These are phyloP conservation scores for Metschnikowia cerradonensis DNA, from an alignment of 805 yeast genomes.

Conservation along the genomic window DNA sequence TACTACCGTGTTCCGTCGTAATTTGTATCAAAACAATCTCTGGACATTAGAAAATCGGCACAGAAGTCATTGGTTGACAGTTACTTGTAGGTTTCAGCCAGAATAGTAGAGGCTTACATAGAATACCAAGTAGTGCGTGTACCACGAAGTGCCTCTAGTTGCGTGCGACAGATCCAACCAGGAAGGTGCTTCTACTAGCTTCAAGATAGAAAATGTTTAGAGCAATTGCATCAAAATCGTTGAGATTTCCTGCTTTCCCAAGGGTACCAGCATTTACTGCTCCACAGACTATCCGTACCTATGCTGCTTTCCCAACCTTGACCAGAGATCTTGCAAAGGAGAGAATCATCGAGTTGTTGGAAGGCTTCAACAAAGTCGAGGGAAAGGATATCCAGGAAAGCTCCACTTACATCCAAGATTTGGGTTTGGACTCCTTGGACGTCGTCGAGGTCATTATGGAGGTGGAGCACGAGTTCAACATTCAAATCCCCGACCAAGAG, in stretches of 20 bases:
- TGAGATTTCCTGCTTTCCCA: conserved; percentile 9
- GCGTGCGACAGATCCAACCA: background rate
- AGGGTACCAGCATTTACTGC: conserved; percentile 17
- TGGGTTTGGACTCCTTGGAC: conserved; percentile 46
- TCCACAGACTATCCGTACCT: conserved; percentile 27
- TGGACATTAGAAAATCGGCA: background rate
- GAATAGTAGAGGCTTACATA: background rate
- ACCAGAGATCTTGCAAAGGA: conserved; percentile 60
- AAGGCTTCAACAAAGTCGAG: conserved; percentile 58
- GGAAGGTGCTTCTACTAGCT: background rate
- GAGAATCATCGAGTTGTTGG: conserved; percentile 60
- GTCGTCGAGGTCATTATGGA: conserved; percentile 47
- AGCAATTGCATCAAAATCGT: conserved; percentile 24
- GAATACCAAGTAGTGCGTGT: conserved; percentile 1
- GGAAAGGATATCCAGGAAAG: conserved; percentile 36
- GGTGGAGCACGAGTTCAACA: conserved; percentile 45
- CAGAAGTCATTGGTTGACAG: background rate
- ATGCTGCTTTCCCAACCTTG: conserved; percentile 57
- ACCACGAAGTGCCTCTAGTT: background rate
- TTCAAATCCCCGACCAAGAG: conserved; percentile 45
- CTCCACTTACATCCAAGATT: conserved; percentile 36
- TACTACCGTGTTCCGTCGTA: no score
- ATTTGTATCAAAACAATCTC: background rate
- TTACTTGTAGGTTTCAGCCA: background rate
- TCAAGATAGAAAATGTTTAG: conserved; percentile 27